Evolutionary conservation across 2,329 filamentous ascomycete genomes (phyloP).

Genomic region (Fusarium hostae): DNA sequence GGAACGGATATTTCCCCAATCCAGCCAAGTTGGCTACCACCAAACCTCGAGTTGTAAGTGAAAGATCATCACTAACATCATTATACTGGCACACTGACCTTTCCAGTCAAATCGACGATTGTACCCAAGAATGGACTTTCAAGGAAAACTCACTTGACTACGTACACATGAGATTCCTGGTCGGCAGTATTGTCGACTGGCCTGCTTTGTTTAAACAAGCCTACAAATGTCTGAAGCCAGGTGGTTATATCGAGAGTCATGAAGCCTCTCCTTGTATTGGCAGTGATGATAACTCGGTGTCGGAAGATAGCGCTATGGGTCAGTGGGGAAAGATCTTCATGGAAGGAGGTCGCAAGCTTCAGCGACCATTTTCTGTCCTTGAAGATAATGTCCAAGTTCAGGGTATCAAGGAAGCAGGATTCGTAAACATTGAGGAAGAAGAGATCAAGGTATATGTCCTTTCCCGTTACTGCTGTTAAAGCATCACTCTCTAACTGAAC

Average conservation of each 20-base stretch:
- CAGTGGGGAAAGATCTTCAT: slow-evolving; percentile 21
- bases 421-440: background rate
- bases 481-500: accelerated
- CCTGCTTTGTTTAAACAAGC: background rate
- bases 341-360: background rate
- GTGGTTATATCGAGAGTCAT: slow-evolving; percentile 9
- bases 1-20: slow-evolving; percentile 20
- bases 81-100: accelerated
- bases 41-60: slow-evolving; percentile 18
- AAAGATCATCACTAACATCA: accelerated
- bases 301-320: background rate
- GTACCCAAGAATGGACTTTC: slow-evolving; percentile 12
- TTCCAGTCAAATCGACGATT: slow-evolving; percentile 17
- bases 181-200: slow-evolving; percentile 13
- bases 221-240: background rate
- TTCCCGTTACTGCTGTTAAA: accelerated
- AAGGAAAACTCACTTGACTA: slow-evolving; percentile 3
- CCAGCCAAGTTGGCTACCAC: slow-evolving; percentile 13
- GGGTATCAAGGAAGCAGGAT: background rate
- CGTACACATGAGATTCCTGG: slow-evolving; percentile 12
- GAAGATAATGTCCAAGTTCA: background rate
- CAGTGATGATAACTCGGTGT: background rate
- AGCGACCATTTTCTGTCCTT: background rate
- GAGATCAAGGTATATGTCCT: background rate
- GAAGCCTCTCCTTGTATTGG: background rate